phyloP scores from a whole-genome alignment of 805 yeast species.

The Metschnikowia lachancei region DNA sequence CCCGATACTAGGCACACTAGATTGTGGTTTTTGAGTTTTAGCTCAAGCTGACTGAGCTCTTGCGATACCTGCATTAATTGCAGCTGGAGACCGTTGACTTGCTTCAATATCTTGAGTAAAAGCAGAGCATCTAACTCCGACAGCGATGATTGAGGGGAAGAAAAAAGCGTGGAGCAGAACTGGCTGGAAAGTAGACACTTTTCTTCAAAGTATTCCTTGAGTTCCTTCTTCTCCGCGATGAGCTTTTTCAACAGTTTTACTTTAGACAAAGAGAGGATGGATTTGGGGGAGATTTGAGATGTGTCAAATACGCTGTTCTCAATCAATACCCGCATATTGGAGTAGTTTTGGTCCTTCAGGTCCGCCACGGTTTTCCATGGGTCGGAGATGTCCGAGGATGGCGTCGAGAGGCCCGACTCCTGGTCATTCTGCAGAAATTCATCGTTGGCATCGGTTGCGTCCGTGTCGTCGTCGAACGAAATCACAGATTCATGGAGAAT shows the following conservation, averaged over 20 bases:
- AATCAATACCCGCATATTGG: conserved; percentile 42
- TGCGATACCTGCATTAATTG: conserved; percentile 25
- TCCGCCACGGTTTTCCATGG: conserved; percentile 13
- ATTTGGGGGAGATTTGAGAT: conserved; percentile 32
- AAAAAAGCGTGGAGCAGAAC: conserved; percentile 30
- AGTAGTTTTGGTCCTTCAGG: conserved; percentile 28
- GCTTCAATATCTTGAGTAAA: conserved; percentile 32
- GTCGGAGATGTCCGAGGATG: conserved; percentile 20
- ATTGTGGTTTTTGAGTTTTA: conserved; percentile 40
- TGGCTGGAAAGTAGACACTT: conserved; percentile 34
- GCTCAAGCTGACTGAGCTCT: conserved; percentile 30
- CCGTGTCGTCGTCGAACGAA: conserved; percentile 16
- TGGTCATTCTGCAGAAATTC: conserved; percentile 13
- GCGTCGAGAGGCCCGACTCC: conserved; percentile 16
- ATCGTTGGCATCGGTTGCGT: conserved; percentile 14
- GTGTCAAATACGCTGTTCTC: conserved; percentile 45
- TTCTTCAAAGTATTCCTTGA: conserved; percentile 29
- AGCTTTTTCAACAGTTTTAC: conserved; percentile 28
- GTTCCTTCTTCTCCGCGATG: conserved; percentile 31
- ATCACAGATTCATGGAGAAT: conserved; percentile 8
- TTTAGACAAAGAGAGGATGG: conserved; percentile 31
- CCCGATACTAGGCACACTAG: conserved; percentile 46
- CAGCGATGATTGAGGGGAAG: conserved; percentile 15
- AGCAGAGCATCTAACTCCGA: conserved; percentile 29
- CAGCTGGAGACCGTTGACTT: conserved; percentile 31